Percentiles rank a stretch among this genome's conserved stretches.
phyloP scores from a whole-genome alignment of 2,329 filamentous ascomycete species.

The Aspergillus ochraceus region DNA sequence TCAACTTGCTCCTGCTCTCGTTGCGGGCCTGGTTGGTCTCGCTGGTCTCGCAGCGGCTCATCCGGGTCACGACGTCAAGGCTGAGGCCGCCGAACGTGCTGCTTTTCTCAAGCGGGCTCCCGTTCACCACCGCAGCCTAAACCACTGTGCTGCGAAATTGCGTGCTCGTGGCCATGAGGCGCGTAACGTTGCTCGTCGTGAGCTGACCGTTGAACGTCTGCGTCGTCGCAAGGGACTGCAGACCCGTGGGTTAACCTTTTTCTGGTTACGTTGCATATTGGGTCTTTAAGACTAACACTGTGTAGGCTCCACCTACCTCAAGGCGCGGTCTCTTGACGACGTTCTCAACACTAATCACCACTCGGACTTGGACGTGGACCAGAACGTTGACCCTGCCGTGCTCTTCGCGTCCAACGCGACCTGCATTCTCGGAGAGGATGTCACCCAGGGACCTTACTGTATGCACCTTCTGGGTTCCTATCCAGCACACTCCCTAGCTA shows the following conservation, averaged over 20 bases:
- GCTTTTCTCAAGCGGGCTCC: slow-evolving; percentile 45
- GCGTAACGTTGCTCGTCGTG: slow-evolving; percentile 48
- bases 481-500: not conserved
- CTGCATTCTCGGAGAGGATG: slow-evolving; percentile 55
- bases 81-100: slow-evolving; percentile 53
- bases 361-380: slow-evolving; percentile 31
- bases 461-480: not conserved
- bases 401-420: slow-evolving; percentile 36
- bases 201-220: slow-evolving; percentile 42
- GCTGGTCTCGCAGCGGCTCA: slow-evolving; percentile 40
- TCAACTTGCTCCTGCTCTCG: slow-evolving; percentile 18
- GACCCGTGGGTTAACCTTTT: slow-evolving; percentile 18
- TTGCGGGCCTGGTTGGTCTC: slow-evolving; percentile 26
- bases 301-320: slow-evolving; percentile 21
- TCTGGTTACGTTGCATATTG: not conserved
- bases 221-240: slow-evolving; percentile 42
- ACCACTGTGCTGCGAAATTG: slow-evolving; percentile 50
- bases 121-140: slow-evolving; percentile 42
- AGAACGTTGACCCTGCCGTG: slow-evolving; percentile 22
- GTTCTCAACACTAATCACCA: slow-evolving; percentile 41
- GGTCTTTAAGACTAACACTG: not conserved
- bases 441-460: slow-evolving; percentile 57
- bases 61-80: slow-evolving; percentile 50
- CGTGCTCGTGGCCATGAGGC: slow-evolving; percentile 49
- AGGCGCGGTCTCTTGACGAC: slow-evolving; percentile 37